phyloP scores from a whole-genome alignment of 768 basidiomycete genomes.

The Amanita polypyramis region DNA sequence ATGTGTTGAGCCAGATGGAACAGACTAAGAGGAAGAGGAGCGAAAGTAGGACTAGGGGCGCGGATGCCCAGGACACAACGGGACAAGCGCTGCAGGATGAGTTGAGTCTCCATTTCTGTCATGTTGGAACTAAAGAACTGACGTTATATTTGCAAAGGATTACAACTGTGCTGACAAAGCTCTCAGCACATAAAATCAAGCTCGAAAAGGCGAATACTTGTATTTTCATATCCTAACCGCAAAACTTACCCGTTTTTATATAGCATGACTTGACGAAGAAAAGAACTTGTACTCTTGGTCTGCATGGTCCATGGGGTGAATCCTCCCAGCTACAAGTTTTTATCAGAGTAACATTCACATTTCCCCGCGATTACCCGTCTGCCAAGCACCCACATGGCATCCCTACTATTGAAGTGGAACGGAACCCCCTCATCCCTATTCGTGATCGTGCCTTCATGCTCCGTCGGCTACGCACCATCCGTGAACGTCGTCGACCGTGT shows the following conservation, averaged over 20 bases:
- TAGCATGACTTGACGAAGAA: constrained; percentile 7
- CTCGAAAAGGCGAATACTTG: constrained; percentile 60
- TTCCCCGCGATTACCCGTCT: constrained; percentile 75
- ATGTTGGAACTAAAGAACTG: background rate
- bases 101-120: constrained; percentile 21
- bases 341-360: constrained; percentile 59
- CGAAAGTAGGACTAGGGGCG: constrained; percentile 29
- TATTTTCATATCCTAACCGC: background rate
- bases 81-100: constrained; percentile 61
- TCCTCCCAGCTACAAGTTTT: constrained; percentile 32
- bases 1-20: constrained; percentile 5
- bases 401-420: constrained; percentile 75
- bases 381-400: constrained; percentile 50
- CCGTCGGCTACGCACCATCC: constrained; percentile 60
- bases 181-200: constrained; percentile 61
- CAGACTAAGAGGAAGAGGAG: constrained; percentile 28
- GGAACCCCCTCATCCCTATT: constrained; percentile 69
- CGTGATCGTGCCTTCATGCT: constrained; percentile 72
- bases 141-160: constrained; percentile 36
- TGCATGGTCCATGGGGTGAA: constrained; percentile 28
- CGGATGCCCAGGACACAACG: constrained; percentile 25
- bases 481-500: constrained; percentile 69
- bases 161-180: constrained; percentile 57
- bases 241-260: constrained; percentile 8
- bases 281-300: constrained; percentile 4